A percentile compares a stretch with the other conserved stretches of the same genome.
Evolutionary conservation across 768 basidiomycete species (phyloP).

Genomic region (Amanita molliuscula): DNA sequence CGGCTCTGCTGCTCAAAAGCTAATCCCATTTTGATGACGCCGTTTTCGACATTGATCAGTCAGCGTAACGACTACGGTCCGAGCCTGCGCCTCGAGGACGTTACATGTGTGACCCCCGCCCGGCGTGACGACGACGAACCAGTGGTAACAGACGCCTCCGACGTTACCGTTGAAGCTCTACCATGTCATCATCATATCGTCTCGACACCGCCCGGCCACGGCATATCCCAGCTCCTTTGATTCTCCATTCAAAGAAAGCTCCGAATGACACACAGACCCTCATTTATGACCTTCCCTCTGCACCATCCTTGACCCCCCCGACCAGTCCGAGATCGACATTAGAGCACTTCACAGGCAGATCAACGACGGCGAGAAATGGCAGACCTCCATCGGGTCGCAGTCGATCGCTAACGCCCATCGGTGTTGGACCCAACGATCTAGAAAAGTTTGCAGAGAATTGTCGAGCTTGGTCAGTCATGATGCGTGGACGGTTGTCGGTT

Average conservation of each 20-base stretch:
- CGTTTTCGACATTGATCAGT: background rate
- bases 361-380: slow-evolving; percentile 37
- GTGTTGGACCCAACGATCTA: slow-evolving; percentile 54
- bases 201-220: slow-evolving; percentile 55
- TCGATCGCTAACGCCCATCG: slow-evolving; percentile 63
- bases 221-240: slow-evolving; percentile 50
- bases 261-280: slow-evolving; percentile 48
- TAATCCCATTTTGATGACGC: background rate
- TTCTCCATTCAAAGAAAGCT: slow-evolving; percentile 29
- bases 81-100: background rate
- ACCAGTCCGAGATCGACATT: slow-evolving; percentile 37
- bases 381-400: slow-evolving; percentile 47
- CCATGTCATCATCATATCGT: slow-evolving; percentile 35
- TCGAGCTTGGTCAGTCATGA: slow-evolving; percentile 54
- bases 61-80: background rate
- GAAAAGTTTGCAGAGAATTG: slow-evolving; percentile 73
- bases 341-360: slow-evolving; percentile 34
- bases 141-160: slow-evolving; percentile 3
- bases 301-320: slow-evolving; percentile 47
- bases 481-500: slow-evolving; percentile 3
- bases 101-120: background rate
- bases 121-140: background rate
- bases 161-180: no score
- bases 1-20: no score
- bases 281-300: slow-evolving; percentile 67